Conservation (phyloP, 2,329 filamentous ascomycete species). For the Teratosphaeria epicoccoides region DNA sequence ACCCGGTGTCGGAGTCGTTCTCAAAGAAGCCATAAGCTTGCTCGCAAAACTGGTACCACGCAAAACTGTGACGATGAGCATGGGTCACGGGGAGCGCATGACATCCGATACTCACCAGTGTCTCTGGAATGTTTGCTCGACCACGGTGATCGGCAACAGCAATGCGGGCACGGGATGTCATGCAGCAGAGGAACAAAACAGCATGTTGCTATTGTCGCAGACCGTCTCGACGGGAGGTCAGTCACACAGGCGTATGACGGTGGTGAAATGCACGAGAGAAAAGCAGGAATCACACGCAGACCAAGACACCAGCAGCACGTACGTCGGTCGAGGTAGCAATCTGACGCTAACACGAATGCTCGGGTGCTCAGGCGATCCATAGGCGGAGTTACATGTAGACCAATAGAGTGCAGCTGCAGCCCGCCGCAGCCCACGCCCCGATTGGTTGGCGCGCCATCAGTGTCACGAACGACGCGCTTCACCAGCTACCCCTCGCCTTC, state of each 20-base stretch:
- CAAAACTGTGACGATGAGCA: background rate
- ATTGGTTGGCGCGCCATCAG: background rate
- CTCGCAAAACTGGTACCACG: constrained; percentile 1
- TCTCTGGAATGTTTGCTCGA: background rate
- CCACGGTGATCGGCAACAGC: background rate
- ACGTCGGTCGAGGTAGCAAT: no score
- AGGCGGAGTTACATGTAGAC: background rate
- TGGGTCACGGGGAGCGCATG: background rate
- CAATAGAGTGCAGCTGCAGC: background rate
- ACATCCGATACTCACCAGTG: background rate
- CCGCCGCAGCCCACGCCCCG: background rate
- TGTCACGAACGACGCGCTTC: background rate
- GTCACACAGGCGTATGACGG: no score
- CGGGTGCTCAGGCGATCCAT: background rate
- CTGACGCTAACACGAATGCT: background rate
- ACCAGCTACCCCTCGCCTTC: background rate
- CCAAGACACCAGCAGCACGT: background rate
- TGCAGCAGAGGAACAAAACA: no score
- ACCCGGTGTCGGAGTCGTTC: constrained; percentile 1
- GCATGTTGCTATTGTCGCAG: no score
- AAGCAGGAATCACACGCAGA: background rate
- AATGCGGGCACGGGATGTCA: no score
- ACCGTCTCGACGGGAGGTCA: no score
- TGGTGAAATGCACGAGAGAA: no score
- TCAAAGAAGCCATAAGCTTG: constrained; percentile 13